Conservation (phyloP, 2,329 filamentous ascomycete species). For the Arachnopeziza araneosa region DNA sequence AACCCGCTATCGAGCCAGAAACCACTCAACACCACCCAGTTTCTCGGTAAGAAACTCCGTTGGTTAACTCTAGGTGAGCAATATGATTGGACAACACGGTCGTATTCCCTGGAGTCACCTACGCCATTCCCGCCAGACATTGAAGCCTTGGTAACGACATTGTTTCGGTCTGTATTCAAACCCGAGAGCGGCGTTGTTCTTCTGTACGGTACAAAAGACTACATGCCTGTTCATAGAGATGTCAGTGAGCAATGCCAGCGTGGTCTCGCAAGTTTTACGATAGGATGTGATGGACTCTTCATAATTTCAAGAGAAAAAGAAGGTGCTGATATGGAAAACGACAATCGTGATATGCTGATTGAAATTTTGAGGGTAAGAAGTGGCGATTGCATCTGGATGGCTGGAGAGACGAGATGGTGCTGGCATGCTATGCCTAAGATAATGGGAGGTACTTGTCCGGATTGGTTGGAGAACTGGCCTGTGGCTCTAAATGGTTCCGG, state of each 20-base stretch:
- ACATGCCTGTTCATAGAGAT: conserved; percentile 87
- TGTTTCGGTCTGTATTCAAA: conserved; percentile 66
- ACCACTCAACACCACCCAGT: conserved; percentile 61
- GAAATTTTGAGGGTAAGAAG: conserved; percentile 67
- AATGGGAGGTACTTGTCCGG: conserved; percentile 71
- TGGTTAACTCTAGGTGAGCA: conserved; percentile 94
- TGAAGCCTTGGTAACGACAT: conserved; percentile 54
- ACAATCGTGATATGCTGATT: conserved; percentile 27
- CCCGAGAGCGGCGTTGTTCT: conserved; percentile 91
- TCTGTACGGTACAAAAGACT: conserved; percentile 84
- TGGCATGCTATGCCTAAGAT: conserved; percentile 96
- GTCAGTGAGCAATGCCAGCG: conserved; percentile 78
- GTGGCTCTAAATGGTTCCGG: conserved; percentile 30
- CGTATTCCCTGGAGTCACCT: conserved; percentile 62
- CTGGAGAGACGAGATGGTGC: conserved; percentile 70
- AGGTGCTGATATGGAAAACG: conserved; percentile 22
- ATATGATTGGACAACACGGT: conserved; percentile 88
- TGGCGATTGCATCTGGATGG: conserved; percentile 91
- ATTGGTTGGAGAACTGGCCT: conserved; percentile 72
- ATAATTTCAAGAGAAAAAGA: conserved; percentile 58
- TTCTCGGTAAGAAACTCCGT: conserved; percentile 75
- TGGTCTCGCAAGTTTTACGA: conserved; percentile 75
- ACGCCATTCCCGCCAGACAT: conserved; percentile 73
- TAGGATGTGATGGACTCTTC: conserved; percentile 89
- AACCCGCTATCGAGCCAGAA: conserved; percentile 58